Base-by-base conservation (phyloP, 2,329 filamentous ascomycete genomes). In the Hysterium pulicare region DNA sequence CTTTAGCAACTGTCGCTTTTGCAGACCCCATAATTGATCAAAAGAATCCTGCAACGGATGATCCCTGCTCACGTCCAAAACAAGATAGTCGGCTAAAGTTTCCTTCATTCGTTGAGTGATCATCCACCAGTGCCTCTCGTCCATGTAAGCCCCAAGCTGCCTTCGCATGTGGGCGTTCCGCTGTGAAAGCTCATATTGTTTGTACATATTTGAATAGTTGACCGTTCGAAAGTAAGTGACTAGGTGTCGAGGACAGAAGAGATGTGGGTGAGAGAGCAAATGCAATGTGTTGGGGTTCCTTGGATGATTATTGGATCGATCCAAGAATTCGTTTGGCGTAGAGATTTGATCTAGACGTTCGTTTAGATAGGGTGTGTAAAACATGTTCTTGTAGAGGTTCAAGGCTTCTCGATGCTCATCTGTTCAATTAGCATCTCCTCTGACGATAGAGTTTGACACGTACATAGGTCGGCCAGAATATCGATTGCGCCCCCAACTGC, bases 161-260 rank as follows among this genome's bases (percentile, higher is more conserved):
- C 49, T 51, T 39, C 58, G 46, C 44, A 69, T 55, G 16, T 61
- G 55, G 7, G 48, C 47, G 5, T 50, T 55, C 15, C 58, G 58
- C 22, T 57, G 52, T 3, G 62, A 59, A 10, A 55, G 51, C 57
- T 93, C 86, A 54, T 84, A 90, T 13, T 84, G 79, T 44, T 83
- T 80, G 51, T 84, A 87, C 91, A 97, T 97, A 13, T 79, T 78
- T 0, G 87, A 81, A 56, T 93, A 89, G 60, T 95, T 96, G 57
- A 95, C 83, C 3, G 88, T 81, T 15, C 91, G 83, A 62, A 97
- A 96, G 61, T 90, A 95, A 0, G 82, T 82, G 2, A 95, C 84
- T 2, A 95, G 70, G 1, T 81, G 81, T 0, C 83, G 76, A 0
- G 83, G 77, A 16, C 78, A 82, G 55, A 96, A 95, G 0, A 97